Base-by-base conservation (phyloP, 192 early-diverging fungal genomes). In the Coemansia asiatica region DNA sequence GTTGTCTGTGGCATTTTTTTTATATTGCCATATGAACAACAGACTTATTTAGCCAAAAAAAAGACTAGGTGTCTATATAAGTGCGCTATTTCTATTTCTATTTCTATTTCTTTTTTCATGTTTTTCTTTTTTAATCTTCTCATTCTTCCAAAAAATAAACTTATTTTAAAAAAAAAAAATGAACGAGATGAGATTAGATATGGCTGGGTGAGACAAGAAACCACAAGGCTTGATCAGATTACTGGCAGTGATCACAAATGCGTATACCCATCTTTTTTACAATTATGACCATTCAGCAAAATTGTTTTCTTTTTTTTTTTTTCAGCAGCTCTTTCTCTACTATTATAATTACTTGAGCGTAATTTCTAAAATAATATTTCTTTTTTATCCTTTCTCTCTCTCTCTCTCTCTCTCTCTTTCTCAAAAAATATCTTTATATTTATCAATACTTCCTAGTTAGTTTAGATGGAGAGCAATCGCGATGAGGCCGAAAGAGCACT, bases 401-500 rank as follows among this genome's bases (percentile, higher is more conserved):
- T 33, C 31, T n/a, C 50, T 44, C 23, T 21, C 10, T 38, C 29
- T 57, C 3, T 27, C 16, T 33, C 7, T 29, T 60, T 23, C 23
- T 22, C 28, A 18, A 54, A 16, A 27, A 18, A 46, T 72, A 63
- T n/a, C n/a, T 68, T 25, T 68, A 55, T 13, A 21, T 63, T 23
- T 53, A 28, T 67, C 40, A 40, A 36, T 10, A 12, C 35, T 10
- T 12, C 13, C 35, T 10, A 12, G 35, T 36, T 44, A 13, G 9
- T 18, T 22, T 44, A 47, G 60, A 93, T 91, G 89, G 89, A 91
- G 65, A 85, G 86, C 66, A 98, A 98, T 78, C 87, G 87, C 64
- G 96, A 96, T 67, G 94, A 95, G 67, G 96, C 96, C 5, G 33
- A 80, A 19, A 78, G 90, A 6, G 91, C 92, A 48, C 72, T 98